Evolutionary conservation across 2,329 filamentous ascomycete species (phyloP), one percentile per base, ranked within the genome.

Genomic region (Fusarium sarcochroum): DNA sequence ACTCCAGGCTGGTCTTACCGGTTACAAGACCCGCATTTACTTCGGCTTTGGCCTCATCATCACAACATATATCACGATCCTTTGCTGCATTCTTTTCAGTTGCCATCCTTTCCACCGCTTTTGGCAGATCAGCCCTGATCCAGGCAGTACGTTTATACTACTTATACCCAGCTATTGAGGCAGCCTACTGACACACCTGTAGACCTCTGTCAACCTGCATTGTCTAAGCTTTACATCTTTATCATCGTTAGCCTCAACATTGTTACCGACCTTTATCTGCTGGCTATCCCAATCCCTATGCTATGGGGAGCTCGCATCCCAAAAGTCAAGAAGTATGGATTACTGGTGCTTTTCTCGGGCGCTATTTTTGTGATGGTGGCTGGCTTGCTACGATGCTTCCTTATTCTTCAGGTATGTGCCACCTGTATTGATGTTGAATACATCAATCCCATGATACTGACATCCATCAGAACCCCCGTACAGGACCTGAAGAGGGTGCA

Each of bases 281-380:
- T 83, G 32, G 74, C 76, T 62, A 80, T 84, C 32, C 78, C 80
- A 0, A 73, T 81, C 17, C 77, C 86, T 62, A 84, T 89, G 79
- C 77, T 90, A 2, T 87, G 84, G 81, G 80, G 79, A 58, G 83
- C 86, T 0, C 81, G 80, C 6, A 78, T 90, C 7, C 79, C 76
- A 10, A 78, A 80, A 20, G 75, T 78, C 7, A 85, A 85, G 68
- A 90, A 89, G 70, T 67, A 84, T 2, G 82, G 84, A 5, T 78
- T 89, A 1, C 78, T 86, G 3, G 61, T 87, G 6, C 79, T 90
- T 17, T 89, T 82, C 42, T 76, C 79, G 1, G 79, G 77, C 1
- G 80, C 80, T 1, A 74, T 82, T 17, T 80, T 82, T 25, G 79
- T 83, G 32, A 74, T 81, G 37, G 70, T 76, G 8, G 78, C 78